A percentile compares a stretch with the other conserved stretches of the same genome.
Evolutionary conservation across 805 yeast species (phyloP).

Genomic region (Spathaspora sp.): DNA sequence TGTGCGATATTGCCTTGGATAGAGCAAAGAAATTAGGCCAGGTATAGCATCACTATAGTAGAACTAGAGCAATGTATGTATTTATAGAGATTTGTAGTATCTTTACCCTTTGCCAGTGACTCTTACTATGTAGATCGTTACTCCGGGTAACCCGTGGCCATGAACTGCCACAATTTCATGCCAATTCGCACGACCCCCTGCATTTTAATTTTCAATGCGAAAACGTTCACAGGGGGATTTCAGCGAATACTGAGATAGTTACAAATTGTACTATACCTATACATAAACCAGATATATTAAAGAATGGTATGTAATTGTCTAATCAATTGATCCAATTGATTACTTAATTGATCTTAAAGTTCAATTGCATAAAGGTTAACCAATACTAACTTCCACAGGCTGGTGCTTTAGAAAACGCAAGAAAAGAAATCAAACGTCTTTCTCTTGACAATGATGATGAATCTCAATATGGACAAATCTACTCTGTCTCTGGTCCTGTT

Average conservation of each 20-base stretch:
- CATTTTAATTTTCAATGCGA: not conserved
- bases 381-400: constrained; percentile 47
- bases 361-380: not conserved
- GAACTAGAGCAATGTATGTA: no score
- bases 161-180: not conserved
- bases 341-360: not conserved
- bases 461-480: constrained; percentile 81
- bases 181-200: not conserved
- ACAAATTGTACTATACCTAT: not conserved
- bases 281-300: not conserved
- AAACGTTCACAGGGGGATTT: not conserved
- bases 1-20: constrained; percentile 89
- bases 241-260: not conserved
- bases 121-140: no score
- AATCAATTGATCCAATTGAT: not conserved
- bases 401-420: constrained; percentile 96
- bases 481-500: constrained; percentile 97
- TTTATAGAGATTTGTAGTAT: no score
- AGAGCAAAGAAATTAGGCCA: constrained; percentile 53
- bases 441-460: constrained; percentile 75
- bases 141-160: not conserved
- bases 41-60: not conserved
- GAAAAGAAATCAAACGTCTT: constrained; percentile 85
- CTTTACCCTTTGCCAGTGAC: no score
- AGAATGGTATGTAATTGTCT: not conserved